phyloP scores from a whole-genome alignment of 768 basidiomycete species.

The Hypholoma fasciculare region DNA sequence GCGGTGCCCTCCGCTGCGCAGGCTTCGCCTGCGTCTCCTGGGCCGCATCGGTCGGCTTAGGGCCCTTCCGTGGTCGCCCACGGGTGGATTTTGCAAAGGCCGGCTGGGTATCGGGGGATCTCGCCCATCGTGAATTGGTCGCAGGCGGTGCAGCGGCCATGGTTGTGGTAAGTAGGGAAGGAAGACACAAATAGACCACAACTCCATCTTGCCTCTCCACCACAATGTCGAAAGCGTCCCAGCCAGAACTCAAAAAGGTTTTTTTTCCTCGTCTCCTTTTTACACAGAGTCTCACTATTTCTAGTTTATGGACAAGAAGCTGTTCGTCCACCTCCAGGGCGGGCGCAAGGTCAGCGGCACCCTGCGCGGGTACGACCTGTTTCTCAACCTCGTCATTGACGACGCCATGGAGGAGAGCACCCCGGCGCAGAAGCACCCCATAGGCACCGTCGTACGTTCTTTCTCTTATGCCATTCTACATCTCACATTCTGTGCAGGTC shows the following conservation, averaged over 20 bases:
- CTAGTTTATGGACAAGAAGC: conserved; percentile 98
- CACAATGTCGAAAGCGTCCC: conserved; percentile 89
- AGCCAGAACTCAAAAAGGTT: conserved; percentile 99
- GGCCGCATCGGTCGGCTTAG: conserved; percentile 18
- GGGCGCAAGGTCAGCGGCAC: conserved; percentile 95
- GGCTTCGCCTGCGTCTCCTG: conserved; percentile 16
- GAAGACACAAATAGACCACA: conserved; percentile 34
- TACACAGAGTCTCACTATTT: background rate
- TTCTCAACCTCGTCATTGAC: conserved; percentile 97
- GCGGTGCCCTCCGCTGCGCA: background rate
- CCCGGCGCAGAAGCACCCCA: conserved; percentile 85
- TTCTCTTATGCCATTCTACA: conserved; percentile 3
- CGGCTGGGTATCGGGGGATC: background rate
- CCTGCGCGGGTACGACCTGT: conserved; percentile 96
- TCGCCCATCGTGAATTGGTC: background rate
- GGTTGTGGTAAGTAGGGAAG: background rate
- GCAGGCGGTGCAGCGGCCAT: background rate
- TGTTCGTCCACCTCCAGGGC: conserved; percentile 92
- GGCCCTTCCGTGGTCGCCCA: background rate
- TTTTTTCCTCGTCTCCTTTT: conserved; percentile 1
- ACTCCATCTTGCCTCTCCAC: conserved; percentile 24
- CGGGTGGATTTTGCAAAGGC: background rate
- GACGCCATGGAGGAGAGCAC: conserved; percentile 91
- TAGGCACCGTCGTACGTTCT: conserved; percentile 85
- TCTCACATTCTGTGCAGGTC: conserved; percentile 53